Base-by-base conservation (phyloP, 495 filamentous ascomycete genomes). In the Neurospora sp. region DNA sequence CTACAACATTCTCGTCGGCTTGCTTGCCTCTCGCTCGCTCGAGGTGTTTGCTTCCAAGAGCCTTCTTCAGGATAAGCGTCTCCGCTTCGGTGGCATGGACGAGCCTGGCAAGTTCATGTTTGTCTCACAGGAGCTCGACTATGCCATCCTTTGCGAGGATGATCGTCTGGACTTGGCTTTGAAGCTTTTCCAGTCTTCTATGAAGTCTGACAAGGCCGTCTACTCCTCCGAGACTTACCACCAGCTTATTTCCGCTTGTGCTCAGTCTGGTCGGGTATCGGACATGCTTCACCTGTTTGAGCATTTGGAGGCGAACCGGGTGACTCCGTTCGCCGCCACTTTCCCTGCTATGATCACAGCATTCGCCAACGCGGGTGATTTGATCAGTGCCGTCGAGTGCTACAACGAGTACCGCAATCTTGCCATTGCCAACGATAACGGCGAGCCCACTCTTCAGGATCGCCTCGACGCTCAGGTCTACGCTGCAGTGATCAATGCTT, bases 301-400 rank as follows among this genome's bases (percentile, higher is more conserved):
- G 71, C 93, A 98, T 79, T 94, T 98, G 93, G 94, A 97, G 80
- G 81, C 85, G 59, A 88, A 87, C 71, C 89, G 89, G 71, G 87
- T 94, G 31, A 86, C 86, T 16, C 92, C 95, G 0, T 89, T 89
- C 74, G 90, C 93, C 23, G 89, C 91, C 48, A 94, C 94, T 41
- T 97, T 97, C 82, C 89, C 93, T 3, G 87, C 90, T 16, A 97
- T 99, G 93, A 98, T 99, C 78, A 89, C 92, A 46, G 94, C 93
- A 0, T 98, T 97, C 78, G 94, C 92, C 62, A 87, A 87, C 39
- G 86, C 86, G 6, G 90, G 93, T 18, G 93, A 99, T 77, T 85
- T 98, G 44, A 85, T 86, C 77, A 95, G 92, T 75, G 96, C 93
- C n/a, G 91, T 97, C 12, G 96, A 98, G 77, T 93, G 93, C 83